Percentiles rank a stretch among this genome's conserved stretches.
These are phyloP conservation scores for Emmonsia crescens DNA, from an alignment of 2,329 filamentous ascomycete genomes.

Conservation along the genomic window DNA sequence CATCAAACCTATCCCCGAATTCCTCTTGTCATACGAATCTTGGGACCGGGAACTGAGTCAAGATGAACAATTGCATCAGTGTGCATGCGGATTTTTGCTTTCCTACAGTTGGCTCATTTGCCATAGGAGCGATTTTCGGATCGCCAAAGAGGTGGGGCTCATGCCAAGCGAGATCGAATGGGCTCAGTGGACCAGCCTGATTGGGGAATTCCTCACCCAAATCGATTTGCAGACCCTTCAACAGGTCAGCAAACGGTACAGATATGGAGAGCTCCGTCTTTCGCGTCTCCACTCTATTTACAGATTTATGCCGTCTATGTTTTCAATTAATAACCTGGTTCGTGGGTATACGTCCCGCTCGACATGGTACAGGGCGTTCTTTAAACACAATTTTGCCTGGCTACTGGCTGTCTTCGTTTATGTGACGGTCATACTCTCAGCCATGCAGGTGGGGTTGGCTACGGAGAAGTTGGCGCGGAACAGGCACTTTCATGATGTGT, in stretches of 20 bases:
- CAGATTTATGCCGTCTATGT: slow-evolving; percentile 20
- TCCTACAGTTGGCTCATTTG: slow-evolving; percentile 33
- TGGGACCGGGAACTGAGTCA: no score
- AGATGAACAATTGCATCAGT: no score
- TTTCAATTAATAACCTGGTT: slow-evolving; percentile 16
- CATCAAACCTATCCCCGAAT: no score
- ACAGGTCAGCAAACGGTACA: no score
- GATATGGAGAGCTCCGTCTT: no score
- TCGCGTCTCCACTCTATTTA: slow-evolving; percentile 37
- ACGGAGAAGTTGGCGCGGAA: slow-evolving; percentile 6
- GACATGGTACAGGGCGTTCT: slow-evolving; percentile 32
- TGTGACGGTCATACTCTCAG: slow-evolving; percentile 37
- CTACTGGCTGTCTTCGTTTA: slow-evolving; percentile 33
- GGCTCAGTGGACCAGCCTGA: slow-evolving; percentile 29
- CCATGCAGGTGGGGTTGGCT: slow-evolving; percentile 37
- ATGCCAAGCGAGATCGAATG: slow-evolving; percentile 28
- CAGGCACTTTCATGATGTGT: slow-evolving; percentile 7
- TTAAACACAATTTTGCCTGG: slow-evolving; percentile 35
- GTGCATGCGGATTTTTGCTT: no score
- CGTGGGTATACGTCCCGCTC: slow-evolving; percentile 21
- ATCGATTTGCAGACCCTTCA: no score
- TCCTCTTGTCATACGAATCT: no score
- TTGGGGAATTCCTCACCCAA: slow-evolving; percentile 21
- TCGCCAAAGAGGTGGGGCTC: slow-evolving; percentile 23
- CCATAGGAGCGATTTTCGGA: slow-evolving; percentile 29